These are phyloP conservation scores for Elsinoe batatas DNA, from an alignment of 2,329 filamentous ascomycete species.

Conservation along the genomic window DNA sequence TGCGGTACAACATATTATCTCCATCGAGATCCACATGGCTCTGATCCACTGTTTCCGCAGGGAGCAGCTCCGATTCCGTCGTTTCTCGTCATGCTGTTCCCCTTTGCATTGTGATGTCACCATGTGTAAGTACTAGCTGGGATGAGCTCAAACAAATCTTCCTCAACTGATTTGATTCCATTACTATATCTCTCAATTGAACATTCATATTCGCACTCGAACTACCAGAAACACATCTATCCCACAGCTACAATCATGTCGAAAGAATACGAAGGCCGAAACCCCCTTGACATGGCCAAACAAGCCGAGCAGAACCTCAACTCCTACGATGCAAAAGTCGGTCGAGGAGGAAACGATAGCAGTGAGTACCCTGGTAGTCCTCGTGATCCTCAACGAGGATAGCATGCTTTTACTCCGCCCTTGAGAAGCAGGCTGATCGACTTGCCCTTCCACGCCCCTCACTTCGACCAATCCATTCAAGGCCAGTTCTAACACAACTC, in stretches of 20 bases:
- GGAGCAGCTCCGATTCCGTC: not conserved
- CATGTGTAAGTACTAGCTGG: not conserved
- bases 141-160: not conserved
- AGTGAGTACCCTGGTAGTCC: conserved; percentile 23
- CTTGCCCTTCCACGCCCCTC: not conserved
- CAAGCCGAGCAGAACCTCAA: conserved; percentile 42
- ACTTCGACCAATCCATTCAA: not conserved
- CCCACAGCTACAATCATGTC: conserved; percentile 30
- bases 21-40: not conserved
- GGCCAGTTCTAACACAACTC: not conserved
- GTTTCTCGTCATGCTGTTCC: not conserved
- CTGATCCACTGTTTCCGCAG: not conserved
- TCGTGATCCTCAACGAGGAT: too few relatives aligned
- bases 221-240: not conserved
- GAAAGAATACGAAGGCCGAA: conserved; percentile 31
- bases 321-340: conserved; percentile 30
- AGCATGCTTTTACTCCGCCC: too few relatives aligned
- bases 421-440: too few relatives aligned
- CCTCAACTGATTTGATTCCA: not conserved
- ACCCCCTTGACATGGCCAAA: conserved; percentile 36
- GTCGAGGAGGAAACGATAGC: conserved; percentile 26
- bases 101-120: conserved; percentile 7
- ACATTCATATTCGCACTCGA: not conserved
- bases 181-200: not conserved
- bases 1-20: not conserved